phyloP scores from a whole-genome alignment of 2,329 filamentous ascomycete species.

The Fusarium neocosmosporiellum region DNA sequence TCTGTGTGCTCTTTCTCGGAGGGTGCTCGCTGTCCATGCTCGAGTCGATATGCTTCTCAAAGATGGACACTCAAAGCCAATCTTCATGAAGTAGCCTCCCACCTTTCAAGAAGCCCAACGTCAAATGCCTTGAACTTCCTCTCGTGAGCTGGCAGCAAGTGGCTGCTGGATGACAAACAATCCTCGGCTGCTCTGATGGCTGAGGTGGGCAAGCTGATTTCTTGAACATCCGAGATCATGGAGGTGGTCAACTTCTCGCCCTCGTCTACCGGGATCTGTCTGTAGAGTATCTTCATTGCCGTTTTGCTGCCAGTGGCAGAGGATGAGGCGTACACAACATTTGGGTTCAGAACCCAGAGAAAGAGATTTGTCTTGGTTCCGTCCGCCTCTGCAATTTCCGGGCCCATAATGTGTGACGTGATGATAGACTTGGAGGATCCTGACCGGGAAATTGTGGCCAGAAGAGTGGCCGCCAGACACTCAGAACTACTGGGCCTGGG shows the following conservation, averaged over 20 bases:
- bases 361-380: constrained; percentile 51
- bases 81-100: constrained; percentile 34
- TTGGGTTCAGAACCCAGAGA: constrained; percentile 68
- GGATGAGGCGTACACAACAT: constrained; percentile 63
- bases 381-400: constrained; percentile 1
- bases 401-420: constrained; percentile 47
- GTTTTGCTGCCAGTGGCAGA: constrained; percentile 41
- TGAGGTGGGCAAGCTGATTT: constrained; percentile 64
- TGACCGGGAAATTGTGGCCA: constrained; percentile 65
- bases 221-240: constrained; percentile 67
- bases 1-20: neutral
- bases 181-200: constrained; percentile 59
- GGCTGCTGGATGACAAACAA: constrained; percentile 60
- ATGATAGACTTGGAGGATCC: constrained; percentile 68
- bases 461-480: constrained; percentile 64
- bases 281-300: constrained; percentile 67
- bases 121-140: constrained; percentile 73
- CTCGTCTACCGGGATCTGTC: constrained; percentile 54
- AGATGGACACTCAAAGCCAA: neutral
- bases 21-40: neutral
- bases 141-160: constrained; percentile 65
- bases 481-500: constrained; percentile 56
- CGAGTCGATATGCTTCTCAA: neutral
- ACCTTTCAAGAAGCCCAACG: constrained; percentile 69
- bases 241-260: constrained; percentile 62